A percentile compares a stretch with the other conserved stretches of the same genome.
Conservation (phyloP, 1,139 yeast genomes). For the Candida sanyaensis region DNA sequence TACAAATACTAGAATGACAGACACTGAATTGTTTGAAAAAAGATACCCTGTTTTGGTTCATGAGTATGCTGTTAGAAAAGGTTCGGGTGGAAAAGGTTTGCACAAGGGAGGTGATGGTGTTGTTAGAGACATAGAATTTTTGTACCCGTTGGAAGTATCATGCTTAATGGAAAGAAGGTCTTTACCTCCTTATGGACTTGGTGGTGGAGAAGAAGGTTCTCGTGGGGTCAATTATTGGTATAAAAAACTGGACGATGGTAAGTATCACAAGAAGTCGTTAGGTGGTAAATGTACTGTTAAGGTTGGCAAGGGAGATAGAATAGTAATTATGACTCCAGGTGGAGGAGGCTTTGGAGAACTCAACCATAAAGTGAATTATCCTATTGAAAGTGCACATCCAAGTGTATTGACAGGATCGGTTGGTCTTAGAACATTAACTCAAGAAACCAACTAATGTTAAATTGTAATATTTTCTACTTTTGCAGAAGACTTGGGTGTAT, state of each 20-base stretch:
- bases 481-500: no score
- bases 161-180: slow-evolving; percentile 50
- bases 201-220: slow-evolving; percentile 42
- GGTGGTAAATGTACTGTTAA: slow-evolving; percentile 47
- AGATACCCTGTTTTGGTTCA: slow-evolving; percentile 48
- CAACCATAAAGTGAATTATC: slow-evolving; percentile 20
- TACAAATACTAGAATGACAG: slow-evolving; percentile 51
- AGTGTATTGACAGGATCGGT: slow-evolving; percentile 39
- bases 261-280: slow-evolving; percentile 30
- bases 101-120: slow-evolving; percentile 49
- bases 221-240: slow-evolving; percentile 45
- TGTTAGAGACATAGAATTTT: slow-evolving; percentile 47
- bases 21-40: slow-evolving; percentile 48
- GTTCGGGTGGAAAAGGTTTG: slow-evolving; percentile 47
- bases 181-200: slow-evolving; percentile 46
- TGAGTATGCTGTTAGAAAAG: slow-evolving; percentile 38
- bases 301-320: slow-evolving; percentile 42
- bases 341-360: slow-evolving; percentile 49
- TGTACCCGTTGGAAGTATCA: slow-evolving; percentile 41
- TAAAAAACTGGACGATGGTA: slow-evolving; percentile 22
- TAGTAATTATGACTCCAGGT: slow-evolving; percentile 47
- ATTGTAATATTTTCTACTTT: no score
- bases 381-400: slow-evolving; percentile 25
- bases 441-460: slow-evolving; percentile 32
- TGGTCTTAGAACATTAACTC: slow-evolving; percentile 32